phyloP scores from a whole-genome alignment of 768 basidiomycete genomes.

The Crepidotus variabilis region DNA sequence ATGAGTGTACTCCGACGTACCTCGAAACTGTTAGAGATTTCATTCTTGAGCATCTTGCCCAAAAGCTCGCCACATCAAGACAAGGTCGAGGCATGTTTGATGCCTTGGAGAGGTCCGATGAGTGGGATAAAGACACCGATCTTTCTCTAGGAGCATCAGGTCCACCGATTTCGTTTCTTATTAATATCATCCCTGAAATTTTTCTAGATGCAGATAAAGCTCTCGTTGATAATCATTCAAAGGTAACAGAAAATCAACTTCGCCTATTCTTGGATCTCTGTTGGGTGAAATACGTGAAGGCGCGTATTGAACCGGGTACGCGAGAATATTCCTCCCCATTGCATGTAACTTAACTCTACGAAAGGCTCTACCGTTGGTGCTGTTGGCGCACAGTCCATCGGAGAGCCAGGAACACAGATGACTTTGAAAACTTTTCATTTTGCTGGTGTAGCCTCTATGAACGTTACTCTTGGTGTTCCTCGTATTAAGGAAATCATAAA shows the following conservation, averaged over 20 bases:
- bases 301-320: slow-evolving; percentile 91
- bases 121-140: slow-evolving; percentile 78
- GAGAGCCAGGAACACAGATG: slow-evolving; percentile 99
- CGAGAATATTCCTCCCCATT: neutral
- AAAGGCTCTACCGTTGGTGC: slow-evolving; percentile 96
- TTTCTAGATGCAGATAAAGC: slow-evolving; percentile 58
- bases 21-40: slow-evolving; percentile 67
- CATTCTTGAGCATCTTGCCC: slow-evolving; percentile 62
- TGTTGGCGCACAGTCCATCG: slow-evolving; percentile 97
- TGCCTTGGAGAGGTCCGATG: slow-evolving; percentile 66
- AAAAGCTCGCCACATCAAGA: slow-evolving; percentile 63
- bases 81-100: slow-evolving; percentile 78
- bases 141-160: slow-evolving; percentile 72
- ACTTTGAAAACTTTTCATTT: slow-evolving; percentile 99
- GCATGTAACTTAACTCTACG: neutral
- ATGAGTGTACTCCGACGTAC: slow-evolving; percentile 70
- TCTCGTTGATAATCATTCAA: slow-evolving; percentile 85
- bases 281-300: slow-evolving; percentile 89
- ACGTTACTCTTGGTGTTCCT: slow-evolving; percentile 98
- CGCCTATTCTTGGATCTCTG: slow-evolving; percentile 79
- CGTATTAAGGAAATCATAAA: slow-evolving; percentile 99
- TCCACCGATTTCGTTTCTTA: slow-evolving; percentile 27
- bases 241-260: slow-evolving; percentile 83
- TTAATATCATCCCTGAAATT: slow-evolving; percentile 3
- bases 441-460: slow-evolving; percentile 99